Conservation (phyloP, 2,329 filamentous ascomycete species). For the Westerdykella sp. region DNA sequence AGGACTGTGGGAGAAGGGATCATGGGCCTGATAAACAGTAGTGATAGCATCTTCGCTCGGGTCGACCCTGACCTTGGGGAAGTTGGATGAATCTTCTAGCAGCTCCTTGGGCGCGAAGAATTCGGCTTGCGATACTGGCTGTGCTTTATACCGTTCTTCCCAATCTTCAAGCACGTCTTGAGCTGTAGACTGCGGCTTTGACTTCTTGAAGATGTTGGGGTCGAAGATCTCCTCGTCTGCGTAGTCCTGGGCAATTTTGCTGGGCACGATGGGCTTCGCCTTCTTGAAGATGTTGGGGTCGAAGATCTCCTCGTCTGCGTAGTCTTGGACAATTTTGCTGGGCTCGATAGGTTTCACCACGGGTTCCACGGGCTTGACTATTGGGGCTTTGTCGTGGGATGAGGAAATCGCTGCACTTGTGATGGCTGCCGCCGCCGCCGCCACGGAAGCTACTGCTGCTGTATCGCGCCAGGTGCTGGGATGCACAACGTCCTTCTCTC, state of each 20-base stretch:
- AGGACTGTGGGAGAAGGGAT: constrained; percentile 28
- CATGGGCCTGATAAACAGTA: constrained; percentile 38
- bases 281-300: constrained; percentile 43
- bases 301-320: constrained; percentile 42
- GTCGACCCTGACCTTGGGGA: constrained; percentile 30
- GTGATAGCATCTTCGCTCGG: constrained; percentile 42
- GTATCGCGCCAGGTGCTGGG: constrained; percentile 34
- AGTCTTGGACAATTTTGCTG: constrained; percentile 28
- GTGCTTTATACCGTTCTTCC: constrained; percentile 38
- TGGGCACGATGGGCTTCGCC: constrained; percentile 34
- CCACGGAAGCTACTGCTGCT: constrained; percentile 32
- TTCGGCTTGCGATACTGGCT: constrained; percentile 38
- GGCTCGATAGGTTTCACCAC: constrained; percentile 34
- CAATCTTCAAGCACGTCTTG: constrained; percentile 40
- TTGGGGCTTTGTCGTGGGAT: constrained; percentile 16
- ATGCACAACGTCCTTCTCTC: constrained; percentile 29
- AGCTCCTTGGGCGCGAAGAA: constrained; percentile 46
- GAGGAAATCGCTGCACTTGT: constrained; percentile 27
- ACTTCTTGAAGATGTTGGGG: constrained; percentile 41
- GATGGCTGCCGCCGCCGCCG: constrained; percentile 28
- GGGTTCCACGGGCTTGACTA: constrained; percentile 21
- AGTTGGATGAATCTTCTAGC: constrained; percentile 31
- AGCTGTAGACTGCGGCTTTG: constrained; percentile 28
- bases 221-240: constrained; percentile 44
- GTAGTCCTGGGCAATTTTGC: constrained; percentile 28